These are phyloP conservation scores for Kwoniella botswanensis DNA, from an alignment of 768 basidiomycete species.

Conservation along the genomic window DNA sequence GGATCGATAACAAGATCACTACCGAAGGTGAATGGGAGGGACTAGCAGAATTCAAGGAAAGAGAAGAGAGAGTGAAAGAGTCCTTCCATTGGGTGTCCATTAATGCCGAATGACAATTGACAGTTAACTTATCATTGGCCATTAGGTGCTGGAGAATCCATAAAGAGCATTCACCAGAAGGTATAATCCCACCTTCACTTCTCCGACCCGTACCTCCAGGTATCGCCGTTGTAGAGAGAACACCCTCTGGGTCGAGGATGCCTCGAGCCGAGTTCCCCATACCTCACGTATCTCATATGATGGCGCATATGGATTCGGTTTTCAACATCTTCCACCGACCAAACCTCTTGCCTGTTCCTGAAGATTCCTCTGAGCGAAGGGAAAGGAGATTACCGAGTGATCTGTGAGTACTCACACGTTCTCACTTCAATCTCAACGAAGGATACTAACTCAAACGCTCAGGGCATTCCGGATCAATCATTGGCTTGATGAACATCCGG, in stretches of 20 bases:
- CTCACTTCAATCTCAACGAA: neutral
- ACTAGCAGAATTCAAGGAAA: conserved; percentile 14
- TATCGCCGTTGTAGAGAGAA: neutral
- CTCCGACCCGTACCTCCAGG: neutral
- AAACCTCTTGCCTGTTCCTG: neutral
- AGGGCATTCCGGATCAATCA: neutral
- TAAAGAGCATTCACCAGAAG: conserved; percentile 5
- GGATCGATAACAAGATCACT: conserved; percentile 16
- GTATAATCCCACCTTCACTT: conserved; percentile 7
- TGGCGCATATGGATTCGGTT: conserved; percentile 4
- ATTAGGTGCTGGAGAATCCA: conserved; percentile 18
- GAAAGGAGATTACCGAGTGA: neutral
- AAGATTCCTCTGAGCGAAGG: neutral
- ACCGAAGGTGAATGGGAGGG: conserved; percentile 26
- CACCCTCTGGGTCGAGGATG: neutral
- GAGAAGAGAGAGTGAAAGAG: conserved; percentile 20
- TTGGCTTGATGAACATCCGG: neutral
- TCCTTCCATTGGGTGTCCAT: neutral
- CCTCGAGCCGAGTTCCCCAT: neutral
- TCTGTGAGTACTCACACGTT: neutral
- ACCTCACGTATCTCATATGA: neutral
- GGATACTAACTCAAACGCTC: neutral
- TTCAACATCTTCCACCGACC: neutral
- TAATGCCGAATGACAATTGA: too few species aligned
- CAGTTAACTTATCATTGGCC: too few species aligned